Conservation (phyloP, 164 flowering plant genomes). For the Stephania cephalantha region DNA sequence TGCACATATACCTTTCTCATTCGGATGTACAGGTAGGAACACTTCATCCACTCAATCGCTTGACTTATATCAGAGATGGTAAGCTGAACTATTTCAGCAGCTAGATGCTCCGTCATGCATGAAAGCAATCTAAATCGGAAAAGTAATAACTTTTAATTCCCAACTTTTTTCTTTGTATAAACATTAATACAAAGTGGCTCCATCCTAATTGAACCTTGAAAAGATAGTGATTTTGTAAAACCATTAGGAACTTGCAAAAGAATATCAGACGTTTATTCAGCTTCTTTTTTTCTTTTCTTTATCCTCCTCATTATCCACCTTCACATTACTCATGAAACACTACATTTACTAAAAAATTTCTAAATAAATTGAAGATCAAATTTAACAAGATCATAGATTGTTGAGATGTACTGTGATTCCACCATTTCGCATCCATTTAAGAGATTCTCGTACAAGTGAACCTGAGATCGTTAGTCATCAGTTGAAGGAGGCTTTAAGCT, state of each 20-base stretch:
- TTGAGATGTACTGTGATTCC: conserved; percentile 77
- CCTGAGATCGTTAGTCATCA: conserved; percentile 36
- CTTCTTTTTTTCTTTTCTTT: background rate
- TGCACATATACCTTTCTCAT: conserved; percentile 76
- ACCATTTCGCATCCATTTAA: conserved; percentile 92
- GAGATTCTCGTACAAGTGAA: conserved; percentile 92
- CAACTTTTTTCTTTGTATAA: conserved; percentile 5
- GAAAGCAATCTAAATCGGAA: conserved; percentile 61
- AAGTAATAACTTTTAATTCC: conserved; percentile 7
- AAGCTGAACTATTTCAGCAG: conserved; percentile 95
- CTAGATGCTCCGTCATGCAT: conserved; percentile 83
- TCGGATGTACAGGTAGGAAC: conserved; percentile 85
- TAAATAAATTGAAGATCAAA: background rate
- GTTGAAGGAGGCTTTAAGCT: background rate
- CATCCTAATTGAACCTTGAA: background rate
- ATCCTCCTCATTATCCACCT: background rate
- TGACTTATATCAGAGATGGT: conserved; percentile 74
- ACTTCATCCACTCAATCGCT: conserved; percentile 96
- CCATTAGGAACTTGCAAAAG: no score
- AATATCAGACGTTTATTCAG: no score
- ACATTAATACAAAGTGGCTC: background rate
- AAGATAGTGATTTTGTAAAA: no score
- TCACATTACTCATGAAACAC: background rate
- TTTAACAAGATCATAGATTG: background rate
- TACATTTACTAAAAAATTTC: background rate